A percentile compares a stretch with the other conserved stretches of the same genome.
These are phyloP conservation scores for Dendrobium huoshanense DNA, from an alignment of 106 monocot genomes.

Conservation along the genomic window DNA sequence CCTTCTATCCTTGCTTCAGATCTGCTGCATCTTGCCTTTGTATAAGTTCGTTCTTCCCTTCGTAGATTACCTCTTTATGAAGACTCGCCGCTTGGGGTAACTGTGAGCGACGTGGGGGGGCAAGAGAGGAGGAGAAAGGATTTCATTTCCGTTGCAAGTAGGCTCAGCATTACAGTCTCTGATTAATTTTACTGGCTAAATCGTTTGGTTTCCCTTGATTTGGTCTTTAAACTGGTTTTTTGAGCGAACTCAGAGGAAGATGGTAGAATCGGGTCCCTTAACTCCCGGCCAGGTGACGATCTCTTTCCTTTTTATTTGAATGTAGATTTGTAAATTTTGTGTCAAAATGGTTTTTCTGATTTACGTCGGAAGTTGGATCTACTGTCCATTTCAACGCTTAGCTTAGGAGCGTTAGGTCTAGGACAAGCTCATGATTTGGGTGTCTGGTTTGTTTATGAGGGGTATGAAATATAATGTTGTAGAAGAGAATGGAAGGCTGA, in stretches of 20 bases:
- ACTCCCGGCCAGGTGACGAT: constrained; percentile 1
- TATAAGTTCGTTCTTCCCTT: not conserved
- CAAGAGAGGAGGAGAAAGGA: not conserved
- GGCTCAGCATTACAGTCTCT: not conserved
- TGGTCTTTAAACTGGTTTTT: not conserved
- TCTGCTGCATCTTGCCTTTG: not conserved
- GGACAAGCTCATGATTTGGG: no score
- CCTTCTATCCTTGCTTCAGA: not conserved
- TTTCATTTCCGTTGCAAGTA: not conserved
- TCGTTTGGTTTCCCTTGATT: not conserved
- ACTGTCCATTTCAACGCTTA: not conserved
- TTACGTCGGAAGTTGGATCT: not conserved
- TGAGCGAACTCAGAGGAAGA: not conserved
- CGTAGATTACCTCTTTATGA: not conserved
- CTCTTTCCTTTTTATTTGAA: not conserved
- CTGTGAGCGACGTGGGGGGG: not conserved
- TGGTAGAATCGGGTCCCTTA: constrained; percentile 6
- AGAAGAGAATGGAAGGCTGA: no score
- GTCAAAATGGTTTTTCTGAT: not conserved
- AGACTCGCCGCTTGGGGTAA: not conserved
- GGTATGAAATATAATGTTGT: no score
- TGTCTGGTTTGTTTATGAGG: no score
- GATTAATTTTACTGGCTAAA: not conserved
- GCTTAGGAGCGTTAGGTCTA: not conserved
- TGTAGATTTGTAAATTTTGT: not conserved